These are phyloP conservation scores for Colletotrichum lupini DNA, from an alignment of 2,329 filamentous ascomycete genomes.

Conservation along the genomic window DNA sequence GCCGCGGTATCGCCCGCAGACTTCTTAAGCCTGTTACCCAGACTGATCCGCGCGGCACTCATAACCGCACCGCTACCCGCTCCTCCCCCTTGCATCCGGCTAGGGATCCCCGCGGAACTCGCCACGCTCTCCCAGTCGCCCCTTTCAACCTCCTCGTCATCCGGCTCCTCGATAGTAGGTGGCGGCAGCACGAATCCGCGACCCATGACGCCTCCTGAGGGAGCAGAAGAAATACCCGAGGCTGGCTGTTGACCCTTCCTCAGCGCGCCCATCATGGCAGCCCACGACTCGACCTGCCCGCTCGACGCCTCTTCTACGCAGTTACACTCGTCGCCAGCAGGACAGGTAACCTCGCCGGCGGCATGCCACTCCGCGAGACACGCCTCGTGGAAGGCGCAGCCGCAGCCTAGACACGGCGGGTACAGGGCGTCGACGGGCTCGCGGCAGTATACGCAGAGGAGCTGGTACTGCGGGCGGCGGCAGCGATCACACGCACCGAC, in stretches of 20 bases:
- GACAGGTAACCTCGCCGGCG: conserved; percentile 66
- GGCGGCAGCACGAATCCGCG: conserved; percentile 39
- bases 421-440: conserved; percentile 71
- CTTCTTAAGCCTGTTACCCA: conserved; percentile 62
- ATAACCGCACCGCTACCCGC: conserved; percentile 42
- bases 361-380: conserved; percentile 71
- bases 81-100: conserved; percentile 26
- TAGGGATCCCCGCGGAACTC: conserved; percentile 38
- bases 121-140: conserved; percentile 51
- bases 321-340: conserved; percentile 73
- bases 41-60: conserved; percentile 56
- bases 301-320: conserved; percentile 67
- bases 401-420: conserved; percentile 70
- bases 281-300: conserved; percentile 71
- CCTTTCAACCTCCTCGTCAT: conserved; percentile 45
- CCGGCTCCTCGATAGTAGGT: conserved; percentile 42
- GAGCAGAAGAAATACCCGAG: background rate
- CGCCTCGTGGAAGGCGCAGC: conserved; percentile 69
- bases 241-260: conserved; percentile 42
- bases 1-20: conserved; percentile 50
- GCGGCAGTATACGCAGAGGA: conserved; percentile 71
- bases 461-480: conserved; percentile 63
- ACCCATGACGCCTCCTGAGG: conserved; percentile 12
- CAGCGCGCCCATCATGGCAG: conserved; percentile 61
- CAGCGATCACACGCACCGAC: conserved; percentile 64